These are phyloP conservation scores for Neurospora sp. DNA, from an alignment of 2,329 filamentous ascomycete genomes.

Conservation along the genomic window DNA sequence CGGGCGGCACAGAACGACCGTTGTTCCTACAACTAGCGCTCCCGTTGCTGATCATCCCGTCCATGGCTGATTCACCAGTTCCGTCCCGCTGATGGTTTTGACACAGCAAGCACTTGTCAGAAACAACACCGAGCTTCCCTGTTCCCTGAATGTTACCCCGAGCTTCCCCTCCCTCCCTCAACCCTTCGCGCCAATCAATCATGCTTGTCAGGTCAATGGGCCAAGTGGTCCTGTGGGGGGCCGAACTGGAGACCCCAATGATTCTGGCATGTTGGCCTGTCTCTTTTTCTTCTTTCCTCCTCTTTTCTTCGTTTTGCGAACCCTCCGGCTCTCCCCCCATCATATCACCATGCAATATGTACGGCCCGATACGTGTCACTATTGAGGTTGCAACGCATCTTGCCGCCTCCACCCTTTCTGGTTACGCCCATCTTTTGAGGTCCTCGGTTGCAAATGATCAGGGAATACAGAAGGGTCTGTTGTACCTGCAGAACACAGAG, in stretches of 20 bases:
- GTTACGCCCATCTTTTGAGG: not conserved
- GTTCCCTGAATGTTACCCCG: not conserved
- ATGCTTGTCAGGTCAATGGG: not conserved
- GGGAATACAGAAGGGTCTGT: not conserved
- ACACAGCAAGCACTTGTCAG: not conserved
- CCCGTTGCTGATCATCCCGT: not conserved
- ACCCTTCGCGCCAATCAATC: not conserved
- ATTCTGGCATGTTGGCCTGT: not conserved
- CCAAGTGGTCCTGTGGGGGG: not conserved
- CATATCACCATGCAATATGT: not conserved
- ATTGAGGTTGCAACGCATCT: not conserved
- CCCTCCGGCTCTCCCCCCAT: not conserved
- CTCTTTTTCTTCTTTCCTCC: not conserved
- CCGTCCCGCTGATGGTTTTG: not conserved
- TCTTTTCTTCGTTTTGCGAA: not conserved
- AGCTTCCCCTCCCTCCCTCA: not conserved
- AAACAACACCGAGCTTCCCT: not conserved
- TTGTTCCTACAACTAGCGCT: not conserved
- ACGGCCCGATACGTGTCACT: not conserved
- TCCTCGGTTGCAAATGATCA: not conserved
- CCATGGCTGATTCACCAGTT: not conserved
- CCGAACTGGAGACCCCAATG: not conserved
- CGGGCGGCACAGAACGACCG: not conserved
- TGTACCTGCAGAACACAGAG: not conserved
- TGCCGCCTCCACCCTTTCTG: not conserved